Evolutionary conservation across 345 rosid species (phyloP).

Genomic region (Hibiscus trionum): DNA sequence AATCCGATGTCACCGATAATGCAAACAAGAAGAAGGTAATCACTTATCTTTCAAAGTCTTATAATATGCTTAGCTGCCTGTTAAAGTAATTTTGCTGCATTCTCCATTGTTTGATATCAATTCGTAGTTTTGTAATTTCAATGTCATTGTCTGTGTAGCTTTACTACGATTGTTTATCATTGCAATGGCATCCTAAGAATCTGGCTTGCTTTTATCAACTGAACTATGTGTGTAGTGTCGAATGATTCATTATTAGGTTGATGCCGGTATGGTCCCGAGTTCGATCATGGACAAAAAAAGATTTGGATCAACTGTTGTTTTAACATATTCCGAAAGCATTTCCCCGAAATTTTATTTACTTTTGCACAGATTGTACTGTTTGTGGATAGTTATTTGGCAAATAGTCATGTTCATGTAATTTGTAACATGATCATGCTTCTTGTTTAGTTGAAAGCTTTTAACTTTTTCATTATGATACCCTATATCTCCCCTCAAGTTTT

Average conservation of each 20-base stretch:
- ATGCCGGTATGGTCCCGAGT: no score
- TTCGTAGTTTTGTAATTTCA: not conserved
- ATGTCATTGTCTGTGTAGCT: not conserved
- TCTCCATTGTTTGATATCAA: not conserved
- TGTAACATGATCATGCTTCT: no score
- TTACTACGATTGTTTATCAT: not conserved
- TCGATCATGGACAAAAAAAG: no score
- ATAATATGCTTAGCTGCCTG: not conserved
- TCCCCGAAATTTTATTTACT: not conserved
- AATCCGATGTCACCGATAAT: slow-evolving; percentile 49
- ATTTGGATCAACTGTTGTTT: not conserved
- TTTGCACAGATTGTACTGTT: not conserved
- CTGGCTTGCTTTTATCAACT: not conserved
- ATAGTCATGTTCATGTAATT: not conserved
- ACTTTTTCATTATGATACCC: not conserved
- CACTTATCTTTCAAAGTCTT: not conserved
- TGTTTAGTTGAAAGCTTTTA: not conserved
- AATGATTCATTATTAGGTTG: no score
- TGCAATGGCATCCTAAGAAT: not conserved
- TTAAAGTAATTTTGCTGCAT: not conserved
- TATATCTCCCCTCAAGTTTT: no score
- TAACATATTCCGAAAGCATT: not conserved
- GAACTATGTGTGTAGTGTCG: no score
- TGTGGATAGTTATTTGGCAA: not conserved
- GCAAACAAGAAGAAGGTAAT: slow-evolving; percentile 59